Conservation (phyloP, 2,329 filamentous ascomycete genomes). For the Tolypocladium pustulatum region DNA sequence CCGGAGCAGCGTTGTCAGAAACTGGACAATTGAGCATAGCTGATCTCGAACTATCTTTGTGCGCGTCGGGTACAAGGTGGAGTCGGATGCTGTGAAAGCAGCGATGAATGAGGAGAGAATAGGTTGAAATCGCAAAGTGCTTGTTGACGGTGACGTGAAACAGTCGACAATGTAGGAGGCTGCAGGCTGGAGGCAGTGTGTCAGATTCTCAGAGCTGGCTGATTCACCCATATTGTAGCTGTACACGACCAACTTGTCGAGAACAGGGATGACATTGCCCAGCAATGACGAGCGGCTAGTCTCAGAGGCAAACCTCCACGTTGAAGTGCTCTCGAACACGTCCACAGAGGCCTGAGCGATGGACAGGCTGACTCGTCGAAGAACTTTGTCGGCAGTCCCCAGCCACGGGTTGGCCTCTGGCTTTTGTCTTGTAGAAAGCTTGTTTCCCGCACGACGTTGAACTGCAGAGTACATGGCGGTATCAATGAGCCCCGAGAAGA, state of each 20-base stretch:
- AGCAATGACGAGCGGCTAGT: constrained; percentile 61
- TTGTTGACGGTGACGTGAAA: constrained; percentile 61
- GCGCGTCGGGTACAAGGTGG: constrained; percentile 50
- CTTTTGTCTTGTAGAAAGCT: constrained; percentile 34
- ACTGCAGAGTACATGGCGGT: constrained; percentile 63
- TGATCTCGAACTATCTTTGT: constrained; percentile 48
- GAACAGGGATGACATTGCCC: constrained; percentile 54
- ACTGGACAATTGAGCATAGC: constrained; percentile 50
- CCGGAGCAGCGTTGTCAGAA: constrained; percentile 61
- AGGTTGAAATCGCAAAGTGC: constrained; percentile 66
- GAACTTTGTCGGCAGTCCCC: constrained; percentile 67
- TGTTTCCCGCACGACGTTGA: constrained; percentile 48
- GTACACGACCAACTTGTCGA: constrained; percentile 61
- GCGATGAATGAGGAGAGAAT: constrained; percentile 58
- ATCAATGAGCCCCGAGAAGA: constrained; percentile 68
- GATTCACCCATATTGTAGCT: constrained; percentile 65
- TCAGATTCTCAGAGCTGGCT: constrained; percentile 32
- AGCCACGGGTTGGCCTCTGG: constrained; percentile 47
- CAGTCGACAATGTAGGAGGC: constrained; percentile 68
- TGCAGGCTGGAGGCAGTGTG: constrained; percentile 56
- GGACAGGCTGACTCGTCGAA: constrained; percentile 59
- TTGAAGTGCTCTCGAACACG: constrained; percentile 73
- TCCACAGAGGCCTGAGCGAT: constrained; percentile 71
- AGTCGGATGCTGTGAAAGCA: constrained; percentile 35
- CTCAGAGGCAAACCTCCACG: constrained; percentile 69